Conservation (phyloP, 1,284 basidiomycete species). For the Marasmius oreades region DNA sequence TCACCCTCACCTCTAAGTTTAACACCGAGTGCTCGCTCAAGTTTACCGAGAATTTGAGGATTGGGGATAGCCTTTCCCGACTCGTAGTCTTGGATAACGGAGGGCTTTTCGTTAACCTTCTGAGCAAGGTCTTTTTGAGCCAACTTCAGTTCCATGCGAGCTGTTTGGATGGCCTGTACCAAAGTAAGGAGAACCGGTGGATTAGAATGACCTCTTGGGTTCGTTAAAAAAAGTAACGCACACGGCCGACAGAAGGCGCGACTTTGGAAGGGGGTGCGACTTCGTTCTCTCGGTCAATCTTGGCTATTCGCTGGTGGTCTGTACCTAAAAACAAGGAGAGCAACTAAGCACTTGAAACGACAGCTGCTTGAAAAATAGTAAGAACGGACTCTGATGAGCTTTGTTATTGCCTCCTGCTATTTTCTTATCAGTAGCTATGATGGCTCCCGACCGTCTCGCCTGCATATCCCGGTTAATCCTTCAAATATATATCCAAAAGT, state of each 20-base stretch:
- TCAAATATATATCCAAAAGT: background rate
- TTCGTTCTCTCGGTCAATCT: conserved; percentile 94
- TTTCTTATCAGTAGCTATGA: conserved; percentile 80
- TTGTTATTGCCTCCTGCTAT: conserved; percentile 65
- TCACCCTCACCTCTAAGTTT: conserved; percentile 80
- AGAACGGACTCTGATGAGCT: conserved; percentile 58
- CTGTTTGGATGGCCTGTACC: conserved; percentile 76
- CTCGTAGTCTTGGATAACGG: conserved; percentile 89
- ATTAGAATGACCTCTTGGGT: background rate
- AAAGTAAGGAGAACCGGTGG: conserved; percentile 5
- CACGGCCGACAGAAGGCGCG: conserved; percentile 76
- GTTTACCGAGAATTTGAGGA: conserved; percentile 86
- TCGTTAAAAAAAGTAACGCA: conserved; percentile 29
- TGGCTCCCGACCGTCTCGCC: conserved; percentile 70
- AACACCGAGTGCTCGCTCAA: conserved; percentile 87
- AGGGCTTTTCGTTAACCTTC: conserved; percentile 89
- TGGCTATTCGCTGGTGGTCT: conserved; percentile 92
- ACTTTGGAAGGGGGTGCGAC: conserved; percentile 93
- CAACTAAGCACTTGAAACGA: background rate
- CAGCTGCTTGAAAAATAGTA: background rate
- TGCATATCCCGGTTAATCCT: conserved; percentile 22
- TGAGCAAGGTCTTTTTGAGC: conserved; percentile 95
- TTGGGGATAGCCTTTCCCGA: conserved; percentile 88
- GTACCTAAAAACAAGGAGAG: conserved; percentile 52
- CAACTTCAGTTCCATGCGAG: conserved; percentile 73